Conservation (phyloP, 495 filamentous ascomycete genomes). For the Darksidea phi region DNA sequence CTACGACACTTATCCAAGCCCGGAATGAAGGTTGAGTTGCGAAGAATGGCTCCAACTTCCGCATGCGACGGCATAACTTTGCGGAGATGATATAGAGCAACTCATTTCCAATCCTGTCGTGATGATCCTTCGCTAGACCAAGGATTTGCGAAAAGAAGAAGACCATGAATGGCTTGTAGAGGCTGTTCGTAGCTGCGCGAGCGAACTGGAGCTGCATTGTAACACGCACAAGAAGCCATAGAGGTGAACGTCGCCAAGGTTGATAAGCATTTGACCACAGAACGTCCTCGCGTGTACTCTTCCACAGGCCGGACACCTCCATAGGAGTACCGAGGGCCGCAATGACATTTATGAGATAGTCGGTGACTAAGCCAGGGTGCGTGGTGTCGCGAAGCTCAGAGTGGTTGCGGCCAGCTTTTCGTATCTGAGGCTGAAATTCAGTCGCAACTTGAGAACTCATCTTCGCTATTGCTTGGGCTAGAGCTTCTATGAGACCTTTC, state of each 20-base stretch:
- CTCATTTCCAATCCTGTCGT: constrained; percentile 11
- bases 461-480: constrained; percentile 47
- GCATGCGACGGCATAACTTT: constrained; percentile 26
- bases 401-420: constrained; percentile 45
- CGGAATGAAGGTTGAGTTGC: not conserved
- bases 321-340: constrained; percentile 44
- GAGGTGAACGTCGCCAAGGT: constrained; percentile 58
- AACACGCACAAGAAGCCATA: constrained; percentile 63
- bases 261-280: constrained; percentile 45
- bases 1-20: constrained; percentile 1
- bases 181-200: constrained; percentile 3
- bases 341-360: constrained; percentile 53
- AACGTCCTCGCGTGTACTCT: constrained; percentile 63
- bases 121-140: constrained; percentile 37
- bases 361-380: constrained; percentile 56
- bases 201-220: constrained; percentile 47
- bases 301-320: constrained; percentile 46
- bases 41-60: constrained; percentile 1
- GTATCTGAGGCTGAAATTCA: constrained; percentile 43
- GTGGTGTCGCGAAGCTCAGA: constrained; percentile 55
- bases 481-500: constrained; percentile 39
- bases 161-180: constrained; percentile 60
- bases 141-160: constrained; percentile 52
- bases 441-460: constrained; percentile 48
- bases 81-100: constrained; percentile 16